A percentile compares a stretch with the other conserved stretches of the same genome.
phyloP scores from a whole-genome alignment of 306 rosid species.

The Medicago lupulina region DNA sequence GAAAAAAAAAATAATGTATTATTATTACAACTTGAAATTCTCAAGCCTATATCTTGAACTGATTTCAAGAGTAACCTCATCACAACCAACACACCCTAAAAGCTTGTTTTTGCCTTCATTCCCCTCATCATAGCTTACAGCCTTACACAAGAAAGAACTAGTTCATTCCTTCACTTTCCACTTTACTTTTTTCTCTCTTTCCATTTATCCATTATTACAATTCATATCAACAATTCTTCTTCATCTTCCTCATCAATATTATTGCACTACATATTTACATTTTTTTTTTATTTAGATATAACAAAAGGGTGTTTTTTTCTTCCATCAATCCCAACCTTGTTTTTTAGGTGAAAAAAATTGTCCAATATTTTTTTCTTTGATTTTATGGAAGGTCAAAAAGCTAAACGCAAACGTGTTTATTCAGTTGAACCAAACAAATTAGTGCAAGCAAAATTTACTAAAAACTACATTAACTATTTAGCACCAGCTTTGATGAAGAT shows the following conservation, averaged over 20 bases:
- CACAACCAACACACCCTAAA: conserved; percentile 34
- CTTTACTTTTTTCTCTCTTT: not conserved
- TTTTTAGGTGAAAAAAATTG: not conserved
- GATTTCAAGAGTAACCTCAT: conserved; percentile 35
- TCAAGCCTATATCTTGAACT: conserved; percentile 42
- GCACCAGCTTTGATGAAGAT: conserved; percentile 61
- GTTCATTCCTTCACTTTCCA: conserved; percentile 30
- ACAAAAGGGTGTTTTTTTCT: no score
- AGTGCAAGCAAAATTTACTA: conserved; percentile 50
- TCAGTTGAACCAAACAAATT: conserved; percentile 55
- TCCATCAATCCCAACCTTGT: no score
- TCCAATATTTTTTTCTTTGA: not conserved
- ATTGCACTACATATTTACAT: not conserved
- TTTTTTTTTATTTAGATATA: not conserved
- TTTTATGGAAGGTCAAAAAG: conserved; percentile 48
- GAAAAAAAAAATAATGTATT: conserved; percentile 22
- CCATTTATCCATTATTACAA: conserved; percentile 13
- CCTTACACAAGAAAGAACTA: conserved; percentile 29
- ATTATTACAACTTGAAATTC: conserved; percentile 22
- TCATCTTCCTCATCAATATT: conserved; percentile 12
- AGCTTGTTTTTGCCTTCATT: conserved; percentile 50
- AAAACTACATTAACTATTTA: conserved; percentile 57
- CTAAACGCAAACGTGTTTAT: conserved; percentile 58
- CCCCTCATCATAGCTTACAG: conserved; percentile 26
- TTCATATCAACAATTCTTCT: conserved; percentile 13